Evolutionary conservation across 352 stramenopile genomes (phyloP).

Genomic region (Phytophthora cryptogea): DNA sequence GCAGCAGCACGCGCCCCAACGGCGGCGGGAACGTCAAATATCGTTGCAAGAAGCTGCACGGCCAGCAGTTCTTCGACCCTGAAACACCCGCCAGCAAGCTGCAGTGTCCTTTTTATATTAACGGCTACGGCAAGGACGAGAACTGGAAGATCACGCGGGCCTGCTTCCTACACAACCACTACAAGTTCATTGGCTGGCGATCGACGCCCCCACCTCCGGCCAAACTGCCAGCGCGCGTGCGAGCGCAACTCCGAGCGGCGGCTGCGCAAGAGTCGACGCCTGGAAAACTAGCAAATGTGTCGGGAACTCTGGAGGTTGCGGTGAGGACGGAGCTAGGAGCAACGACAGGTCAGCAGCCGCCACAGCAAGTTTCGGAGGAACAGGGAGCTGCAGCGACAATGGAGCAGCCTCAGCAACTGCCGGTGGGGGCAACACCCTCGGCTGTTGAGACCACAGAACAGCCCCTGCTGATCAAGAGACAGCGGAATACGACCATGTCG

Average conservation of each 20-base stretch:
- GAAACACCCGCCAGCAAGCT: conserved; percentile 48
- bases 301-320: background rate
- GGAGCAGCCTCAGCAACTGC: background rate
- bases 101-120: conserved; percentile 84
- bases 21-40: conserved; percentile 85
- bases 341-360: no score
- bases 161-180: conserved; percentile 83
- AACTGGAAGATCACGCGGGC: conserved; percentile 79
- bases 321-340: no score
- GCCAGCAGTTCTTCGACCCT: conserved; percentile 78
- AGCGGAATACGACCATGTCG: conserved; percentile 84
- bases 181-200: conserved; percentile 82
- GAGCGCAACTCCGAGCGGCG: background rate
- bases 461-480: conserved; percentile 27
- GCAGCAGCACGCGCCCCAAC: conserved; percentile 69
- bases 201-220: conserved; percentile 13
- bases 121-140: conserved; percentile 68
- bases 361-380: no score
- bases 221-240: background rate
- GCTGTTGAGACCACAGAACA: conserved; percentile 2
- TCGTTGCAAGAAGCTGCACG: conserved; percentile 79
- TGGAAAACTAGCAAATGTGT: background rate
- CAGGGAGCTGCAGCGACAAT: conserved; percentile 1
- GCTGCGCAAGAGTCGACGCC: background rate
- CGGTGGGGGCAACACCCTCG: background rate